Base-by-base conservation (phyloP, 2,329 filamentous ascomycete genomes). In the Tolypocladium ophioglossoides region DNA sequence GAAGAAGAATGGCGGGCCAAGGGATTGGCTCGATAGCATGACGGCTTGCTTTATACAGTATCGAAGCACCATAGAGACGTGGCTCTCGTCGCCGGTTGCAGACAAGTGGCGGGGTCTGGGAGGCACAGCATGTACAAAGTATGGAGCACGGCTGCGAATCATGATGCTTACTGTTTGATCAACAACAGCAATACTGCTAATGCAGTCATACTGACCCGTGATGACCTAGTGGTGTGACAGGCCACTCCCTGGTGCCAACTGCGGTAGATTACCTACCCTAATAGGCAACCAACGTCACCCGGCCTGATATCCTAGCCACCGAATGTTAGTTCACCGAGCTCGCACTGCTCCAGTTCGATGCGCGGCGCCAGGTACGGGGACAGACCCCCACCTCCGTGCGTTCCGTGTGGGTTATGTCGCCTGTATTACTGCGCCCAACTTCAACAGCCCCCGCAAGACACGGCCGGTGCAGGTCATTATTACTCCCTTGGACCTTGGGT, bases 1-100 rank as follows among this genome's bases (percentile, higher is more conserved):
- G 67, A 72, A 53, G 61, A 64, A 48, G 58, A 53, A 35, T 71
- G 70, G 70, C 63, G 60, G 40, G 52, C 52, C 20, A 65, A 55
- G 16, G 11, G 22, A 22, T 22, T 24, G 22, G 22, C 22, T 3
- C 3, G 6, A 14, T 22, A 9, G 12, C 39, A 44, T 24, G 11
- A 44, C 24, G 22, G 12, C 9, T 8, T 18, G 2, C 22, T 24
- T 44, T 20, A 40, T 24, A 6, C 35, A 37, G 22, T 22, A 8
- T 22, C 40, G 14, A 12, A 22, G 10, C n/a, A 41, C 4, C 38
- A 27, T 6, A 6, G 27, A 27, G 27, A 27, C 27, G 27, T 27
- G 27, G 34, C 34, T 16, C 34, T 35, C 12, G 34, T 14, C 12
- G 34, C 12, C 4, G 32, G 11, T 34, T 34, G 11, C 11, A 34